Conservation (phyloP, 2,329 filamentous ascomycete genomes). For the Colletotrichum acutatum region DNA sequence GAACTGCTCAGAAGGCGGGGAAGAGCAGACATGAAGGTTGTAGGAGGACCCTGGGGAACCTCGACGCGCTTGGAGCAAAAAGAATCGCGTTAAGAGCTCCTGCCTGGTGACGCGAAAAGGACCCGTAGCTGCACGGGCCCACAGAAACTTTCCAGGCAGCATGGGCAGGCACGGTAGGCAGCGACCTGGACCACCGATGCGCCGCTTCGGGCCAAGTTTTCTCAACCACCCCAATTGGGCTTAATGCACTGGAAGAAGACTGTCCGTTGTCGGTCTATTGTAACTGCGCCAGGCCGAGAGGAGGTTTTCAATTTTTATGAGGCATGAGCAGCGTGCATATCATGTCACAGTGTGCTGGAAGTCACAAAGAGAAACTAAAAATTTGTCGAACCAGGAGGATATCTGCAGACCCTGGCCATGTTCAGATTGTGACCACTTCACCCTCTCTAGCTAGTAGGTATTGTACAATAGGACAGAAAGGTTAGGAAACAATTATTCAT, state of each 20-base stretch:
- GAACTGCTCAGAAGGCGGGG: constrained; percentile 15
- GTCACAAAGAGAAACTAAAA: not conserved
- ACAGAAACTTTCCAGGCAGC: constrained; percentile 7
- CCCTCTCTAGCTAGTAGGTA: constrained; percentile 38
- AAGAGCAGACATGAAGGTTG: constrained; percentile 33
- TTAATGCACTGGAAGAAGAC: not conserved
- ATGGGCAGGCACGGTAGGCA: not conserved
- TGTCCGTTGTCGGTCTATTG: not conserved
- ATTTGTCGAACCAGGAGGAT: constrained; percentile 28
- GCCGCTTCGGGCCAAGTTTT: not conserved
- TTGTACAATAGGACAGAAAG: constrained; percentile 37
- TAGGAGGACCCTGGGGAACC: constrained; percentile 31
- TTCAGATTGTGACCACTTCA: constrained; percentile 36
- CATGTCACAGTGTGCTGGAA: not conserved
- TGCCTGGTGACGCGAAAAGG: constrained; percentile 20
- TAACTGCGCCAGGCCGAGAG: not conserved
- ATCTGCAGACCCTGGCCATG: constrained; percentile 34
- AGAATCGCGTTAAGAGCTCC: constrained; percentile 49
- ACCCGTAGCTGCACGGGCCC: constrained; percentile 1
- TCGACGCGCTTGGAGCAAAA: constrained; percentile 53
- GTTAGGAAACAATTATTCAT: constrained; percentile 36
- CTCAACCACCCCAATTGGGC: constrained; percentile 2
- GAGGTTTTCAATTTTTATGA: not conserved
- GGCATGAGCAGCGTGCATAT: not conserved
- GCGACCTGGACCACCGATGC: not conserved